Percentiles rank a stretch among this genome's conserved stretches.
Evolutionary conservation across 1,284 basidiomycete species (phyloP).

Genomic region (Rhizoctonia solani): DNA sequence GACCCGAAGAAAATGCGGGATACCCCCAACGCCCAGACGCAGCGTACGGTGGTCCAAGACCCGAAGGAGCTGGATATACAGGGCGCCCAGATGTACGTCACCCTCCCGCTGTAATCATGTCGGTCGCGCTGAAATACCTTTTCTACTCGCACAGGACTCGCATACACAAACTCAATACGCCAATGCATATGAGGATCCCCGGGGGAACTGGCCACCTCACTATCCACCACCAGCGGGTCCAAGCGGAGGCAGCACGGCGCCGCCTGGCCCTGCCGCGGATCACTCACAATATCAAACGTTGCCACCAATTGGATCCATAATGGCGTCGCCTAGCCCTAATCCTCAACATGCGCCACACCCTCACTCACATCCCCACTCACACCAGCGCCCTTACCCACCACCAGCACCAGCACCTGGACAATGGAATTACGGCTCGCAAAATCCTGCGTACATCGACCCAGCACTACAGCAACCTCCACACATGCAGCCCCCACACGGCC

Average conservation of each 20-base stretch:
- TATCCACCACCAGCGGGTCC: constrained; percentile 19
- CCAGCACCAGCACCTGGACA: constrained; percentile 19
- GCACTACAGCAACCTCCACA: constrained; percentile 22
- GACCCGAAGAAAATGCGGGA: constrained; percentile 13
- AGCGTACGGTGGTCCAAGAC: constrained; percentile 7
- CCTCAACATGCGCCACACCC: constrained; percentile 32
- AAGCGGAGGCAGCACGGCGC: constrained; percentile 9
- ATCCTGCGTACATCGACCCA: constrained; percentile 26
- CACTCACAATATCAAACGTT: constrained; percentile 32
- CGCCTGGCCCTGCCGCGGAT: constrained; percentile 27
- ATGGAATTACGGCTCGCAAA: constrained; percentile 18
- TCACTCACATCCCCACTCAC: constrained; percentile 6
- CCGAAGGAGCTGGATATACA: constrained; percentile 19
- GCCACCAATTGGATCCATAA: constrained; percentile 33
- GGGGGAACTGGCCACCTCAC: constrained; percentile 31
- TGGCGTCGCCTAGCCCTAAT: constrained; percentile 34
- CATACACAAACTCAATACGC: constrained; percentile 35
- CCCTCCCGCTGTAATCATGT: not conserved
- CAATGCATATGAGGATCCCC: constrained; percentile 10
- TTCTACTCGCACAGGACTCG: constrained; percentile 17
- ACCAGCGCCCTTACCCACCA: not conserved
- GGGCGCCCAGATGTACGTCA: constrained; percentile 31
- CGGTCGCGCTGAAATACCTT: constrained; percentile 1
- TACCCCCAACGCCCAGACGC: constrained; percentile 28
- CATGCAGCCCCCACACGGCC: constrained; percentile 6